Base-by-base conservation (phyloP, 768 basidiomycete species). In the Boletus insuetus region DNA sequence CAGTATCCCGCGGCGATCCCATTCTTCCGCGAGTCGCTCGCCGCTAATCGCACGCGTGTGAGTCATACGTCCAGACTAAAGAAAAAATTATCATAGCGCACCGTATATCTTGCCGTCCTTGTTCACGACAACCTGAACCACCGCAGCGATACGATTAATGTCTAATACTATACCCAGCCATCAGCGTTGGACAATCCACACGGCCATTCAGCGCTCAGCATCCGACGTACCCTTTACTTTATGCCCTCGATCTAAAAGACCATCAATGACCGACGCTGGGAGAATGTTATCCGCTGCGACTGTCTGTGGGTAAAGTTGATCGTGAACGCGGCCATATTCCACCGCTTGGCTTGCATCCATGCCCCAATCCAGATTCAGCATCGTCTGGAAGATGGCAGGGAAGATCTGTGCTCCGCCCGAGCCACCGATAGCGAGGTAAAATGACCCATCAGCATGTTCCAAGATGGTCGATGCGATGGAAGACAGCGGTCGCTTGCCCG, bases 331-430 rank as follows among this genome's bases (percentile, higher is more conserved):
- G 7, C 89, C 85, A 61, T 72, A 81, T 71, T 98, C 96, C n/a
- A 98, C 83, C 0, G 95, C 91, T 40, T 80, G 69, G 61, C 88
- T 85, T 44, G 87, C 71, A 62, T 95, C 86, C 74, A 90, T 76
- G 1, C 89, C 94, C 83, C 89, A 89, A 32, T 81, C 70, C 10
- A 91, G 67, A 64, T 91, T 89, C 19, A 95, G 65, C 9, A 98
- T 67, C 24, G 85, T 82, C 69, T 98, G 94, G 47, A 91, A 82
- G 11, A 95, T 69, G 1, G 91, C 74, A 1, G 83, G 77, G 67
- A 96, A 90, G 51, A 98, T 98, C 26, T 87, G 80, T 4, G 87
- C 84, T 26, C 96, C 95, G 9, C 96, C 96, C 0, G 93, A 85
- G 14, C 87, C 96, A 43, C 96, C 96, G 38, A 93, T 64, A 2